These are phyloP conservation scores for Xylaria sp. DNA, from an alignment of 2,329 filamentous ascomycete species.

Conservation along the genomic window DNA sequence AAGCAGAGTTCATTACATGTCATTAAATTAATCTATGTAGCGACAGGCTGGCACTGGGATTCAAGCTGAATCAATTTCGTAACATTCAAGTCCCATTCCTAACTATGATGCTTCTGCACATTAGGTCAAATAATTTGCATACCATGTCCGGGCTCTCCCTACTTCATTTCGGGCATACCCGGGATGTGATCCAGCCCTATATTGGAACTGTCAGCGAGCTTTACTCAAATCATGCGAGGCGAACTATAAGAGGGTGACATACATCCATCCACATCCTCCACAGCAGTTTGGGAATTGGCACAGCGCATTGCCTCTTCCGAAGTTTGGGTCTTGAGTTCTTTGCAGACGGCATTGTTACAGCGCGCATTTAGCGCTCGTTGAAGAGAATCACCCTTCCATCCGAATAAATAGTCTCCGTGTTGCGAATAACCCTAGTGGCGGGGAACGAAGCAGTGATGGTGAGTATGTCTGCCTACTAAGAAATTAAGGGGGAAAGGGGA, in stretches of 20 bases:
- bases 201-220: not conserved
- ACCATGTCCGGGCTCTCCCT: not conserved
- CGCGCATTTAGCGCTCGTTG: conserved; percentile 55
- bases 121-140: not conserved
- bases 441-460: not conserved
- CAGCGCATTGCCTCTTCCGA: conserved; percentile 47
- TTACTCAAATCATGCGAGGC: not conserved
- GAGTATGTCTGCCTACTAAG: not conserved
- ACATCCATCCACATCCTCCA: conserved; percentile 48
- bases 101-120: not conserved
- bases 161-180: conserved; percentile 32
- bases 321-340: conserved; percentile 45
- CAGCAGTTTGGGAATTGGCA: conserved; percentile 42
- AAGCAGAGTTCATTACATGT: not conserved
- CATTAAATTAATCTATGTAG: not conserved
- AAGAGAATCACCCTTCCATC: conserved; percentile 55
- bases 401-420: conserved; percentile 56
- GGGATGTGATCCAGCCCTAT: conserved; percentile 33
- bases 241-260: conserved; percentile 23
- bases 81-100: not conserved
- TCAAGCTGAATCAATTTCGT: not conserved
- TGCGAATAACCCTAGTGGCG: conserved; percentile 41
- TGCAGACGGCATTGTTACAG: conserved; percentile 51
- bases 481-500: too few species aligned
- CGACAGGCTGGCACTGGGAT: not conserved